phyloP scores from a whole-genome alignment of 164 flowering plant species.

The Cinnamomum chago region DNA sequence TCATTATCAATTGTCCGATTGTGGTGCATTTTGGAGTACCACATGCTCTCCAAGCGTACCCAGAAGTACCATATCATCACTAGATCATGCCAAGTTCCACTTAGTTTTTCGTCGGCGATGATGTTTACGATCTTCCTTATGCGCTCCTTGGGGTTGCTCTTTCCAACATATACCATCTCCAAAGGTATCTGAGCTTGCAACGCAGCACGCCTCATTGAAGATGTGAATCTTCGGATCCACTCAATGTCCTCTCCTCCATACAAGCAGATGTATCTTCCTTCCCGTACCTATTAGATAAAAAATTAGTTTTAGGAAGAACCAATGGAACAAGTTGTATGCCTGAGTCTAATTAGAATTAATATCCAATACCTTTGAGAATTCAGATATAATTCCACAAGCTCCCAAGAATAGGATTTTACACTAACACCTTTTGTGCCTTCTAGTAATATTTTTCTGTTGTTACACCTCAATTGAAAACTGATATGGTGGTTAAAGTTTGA shows the following conservation, averaged over 20 bases:
- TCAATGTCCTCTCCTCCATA: constrained; percentile 46
- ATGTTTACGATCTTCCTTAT: constrained; percentile 16
- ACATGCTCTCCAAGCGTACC: constrained; percentile 58
- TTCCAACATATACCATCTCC: constrained; percentile 47
- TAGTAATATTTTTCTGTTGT: too few relatives aligned
- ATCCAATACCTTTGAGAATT: neutral
- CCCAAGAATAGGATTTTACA: too few relatives aligned
- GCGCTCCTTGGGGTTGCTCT: constrained; percentile 33
- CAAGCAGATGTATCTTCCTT: constrained; percentile 28
- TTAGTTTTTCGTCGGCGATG: constrained; percentile 23
- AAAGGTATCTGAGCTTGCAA: constrained; percentile 13
- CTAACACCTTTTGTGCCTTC: too few relatives aligned
- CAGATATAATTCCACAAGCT: too few relatives aligned
- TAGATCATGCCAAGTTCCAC: constrained; percentile 16
- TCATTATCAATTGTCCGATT: constrained; percentile 35
- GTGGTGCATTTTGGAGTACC: constrained; percentile 44
- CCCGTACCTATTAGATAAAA: constrained; percentile 17
- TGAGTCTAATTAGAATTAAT: neutral
- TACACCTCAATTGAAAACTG: too few relatives aligned
- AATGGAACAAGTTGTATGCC: neutral
- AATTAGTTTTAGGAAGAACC: neutral
- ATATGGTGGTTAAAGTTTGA: too few relatives aligned
- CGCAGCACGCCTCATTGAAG: constrained; percentile 14
- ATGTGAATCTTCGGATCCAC: constrained; percentile 38
- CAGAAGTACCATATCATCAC: constrained; percentile 47